These are phyloP conservation scores for Solanum acaule DNA, from an alignment of 257 asterid genomes.

Conservation along the genomic window DNA sequence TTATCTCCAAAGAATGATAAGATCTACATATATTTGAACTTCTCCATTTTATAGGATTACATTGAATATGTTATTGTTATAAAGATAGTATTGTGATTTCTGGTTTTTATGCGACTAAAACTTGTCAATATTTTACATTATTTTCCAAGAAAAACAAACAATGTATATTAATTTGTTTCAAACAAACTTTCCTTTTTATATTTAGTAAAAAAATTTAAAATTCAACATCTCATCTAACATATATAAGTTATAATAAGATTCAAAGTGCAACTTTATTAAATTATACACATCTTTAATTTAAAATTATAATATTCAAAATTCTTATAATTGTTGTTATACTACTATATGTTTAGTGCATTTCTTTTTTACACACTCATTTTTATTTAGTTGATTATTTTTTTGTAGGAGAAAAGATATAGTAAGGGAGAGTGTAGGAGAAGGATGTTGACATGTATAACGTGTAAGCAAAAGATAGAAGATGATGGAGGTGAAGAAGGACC, in stretches of 20 bases:
- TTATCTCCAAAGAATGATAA: not conserved
- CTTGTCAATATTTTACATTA: not conserved
- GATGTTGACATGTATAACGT: constrained; percentile 98
- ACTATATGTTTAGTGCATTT: not conserved
- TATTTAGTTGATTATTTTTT: not conserved
- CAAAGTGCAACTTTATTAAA: not conserved
- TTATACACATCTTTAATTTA: not conserved
- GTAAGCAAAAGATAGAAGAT: constrained; percentile 68
- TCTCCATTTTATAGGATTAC: not conserved
- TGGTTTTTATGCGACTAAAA: not conserved
- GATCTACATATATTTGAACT: no score
- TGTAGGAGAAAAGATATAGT: not conserved
- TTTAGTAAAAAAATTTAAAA: not conserved
- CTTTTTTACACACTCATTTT: not conserved
- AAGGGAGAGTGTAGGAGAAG: constrained; percentile 3
- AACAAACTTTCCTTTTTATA: not conserved
- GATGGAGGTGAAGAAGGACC: constrained; percentile 54
- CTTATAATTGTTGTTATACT: not conserved
- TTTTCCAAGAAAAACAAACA: not conserved
- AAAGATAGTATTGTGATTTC: not conserved
- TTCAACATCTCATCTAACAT: not conserved
- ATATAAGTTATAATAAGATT: not conserved
- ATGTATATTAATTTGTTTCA: not conserved
- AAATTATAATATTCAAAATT: not conserved
- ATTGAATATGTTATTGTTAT: not conserved